Evolutionary conservation across 2,329 filamentous ascomycete species (phyloP).

Genomic region (Claviceps quebecensis): DNA sequence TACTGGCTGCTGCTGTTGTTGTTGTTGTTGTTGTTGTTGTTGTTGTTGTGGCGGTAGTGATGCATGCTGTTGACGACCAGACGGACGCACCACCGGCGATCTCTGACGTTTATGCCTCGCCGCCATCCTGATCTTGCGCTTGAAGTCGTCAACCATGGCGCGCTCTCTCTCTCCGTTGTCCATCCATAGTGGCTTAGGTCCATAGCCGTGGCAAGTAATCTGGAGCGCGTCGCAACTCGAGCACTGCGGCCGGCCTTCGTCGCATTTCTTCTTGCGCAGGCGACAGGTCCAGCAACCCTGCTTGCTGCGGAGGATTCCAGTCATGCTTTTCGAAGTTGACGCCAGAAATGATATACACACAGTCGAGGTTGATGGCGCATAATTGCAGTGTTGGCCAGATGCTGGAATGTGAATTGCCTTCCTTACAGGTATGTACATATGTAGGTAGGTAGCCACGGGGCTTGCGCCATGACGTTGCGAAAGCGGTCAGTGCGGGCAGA

Average conservation of each 20-base stretch:
- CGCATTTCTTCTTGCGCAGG: slow-evolving; percentile 16
- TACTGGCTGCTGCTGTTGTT: neutral
- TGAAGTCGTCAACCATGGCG: slow-evolving; percentile 13
- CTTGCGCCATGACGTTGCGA: neutral
- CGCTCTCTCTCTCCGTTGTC: slow-evolving; percentile 16
- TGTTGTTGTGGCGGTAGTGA: neutral
- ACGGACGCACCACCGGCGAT: neutral
- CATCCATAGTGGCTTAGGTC: slow-evolving; percentile 21
- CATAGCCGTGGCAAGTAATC: slow-evolving; percentile 16
- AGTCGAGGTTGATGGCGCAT: neutral
- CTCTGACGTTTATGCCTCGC: slow-evolving; percentile 7
- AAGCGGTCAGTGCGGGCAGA: neutral
- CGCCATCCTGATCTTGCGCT: slow-evolving; percentile 12
- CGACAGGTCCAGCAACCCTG: slow-evolving; percentile 17
- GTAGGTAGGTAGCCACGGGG: neutral
- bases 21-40: neutral
- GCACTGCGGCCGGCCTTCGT: slow-evolving; percentile 12
- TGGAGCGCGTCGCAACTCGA: slow-evolving; percentile 11
- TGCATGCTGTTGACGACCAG: neutral
- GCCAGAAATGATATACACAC: neutral
- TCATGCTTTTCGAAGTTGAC: neutral
- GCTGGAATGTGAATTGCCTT: neutral
- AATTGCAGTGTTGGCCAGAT: neutral
- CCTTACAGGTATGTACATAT: too few species aligned
- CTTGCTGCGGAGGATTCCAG: slow-evolving; percentile 6